Conservation (phyloP, 768 basidiomycete genomes). For the Brasilioporus rufonigricans region DNA sequence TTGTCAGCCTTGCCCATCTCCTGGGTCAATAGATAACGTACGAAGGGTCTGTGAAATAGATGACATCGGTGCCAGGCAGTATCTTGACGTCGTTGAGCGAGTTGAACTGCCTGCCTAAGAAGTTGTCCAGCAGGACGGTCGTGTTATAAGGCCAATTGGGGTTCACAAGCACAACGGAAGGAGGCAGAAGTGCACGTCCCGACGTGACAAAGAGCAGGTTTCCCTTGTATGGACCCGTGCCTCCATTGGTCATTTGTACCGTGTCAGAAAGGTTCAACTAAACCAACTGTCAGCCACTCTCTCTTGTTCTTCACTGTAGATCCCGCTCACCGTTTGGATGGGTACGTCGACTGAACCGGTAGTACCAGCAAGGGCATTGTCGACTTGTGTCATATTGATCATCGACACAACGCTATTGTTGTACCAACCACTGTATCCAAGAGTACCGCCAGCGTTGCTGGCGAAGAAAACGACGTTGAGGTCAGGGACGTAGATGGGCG, state of each 20-base stretch:
- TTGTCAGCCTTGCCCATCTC: background rate
- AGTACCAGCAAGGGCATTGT: slow-evolving; percentile 38
- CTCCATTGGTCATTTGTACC: slow-evolving; percentile 71
- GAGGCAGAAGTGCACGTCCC: slow-evolving; percentile 61
- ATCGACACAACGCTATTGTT: slow-evolving; percentile 63
- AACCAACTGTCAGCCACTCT: slow-evolving; percentile 4
- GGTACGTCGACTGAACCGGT: slow-evolving; percentile 46
- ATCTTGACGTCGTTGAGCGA: slow-evolving; percentile 80
- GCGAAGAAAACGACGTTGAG: slow-evolving; percentile 73
- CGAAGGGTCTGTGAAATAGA: slow-evolving; percentile 78
- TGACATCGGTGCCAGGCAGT: slow-evolving; percentile 58
- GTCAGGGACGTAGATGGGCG: slow-evolving; percentile 60
- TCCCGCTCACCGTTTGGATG: slow-evolving; percentile 37
- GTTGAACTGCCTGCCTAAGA: slow-evolving; percentile 79
- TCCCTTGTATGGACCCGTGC: slow-evolving; percentile 60
- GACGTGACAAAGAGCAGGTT: slow-evolving; percentile 61
- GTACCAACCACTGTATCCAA: slow-evolving; percentile 62
- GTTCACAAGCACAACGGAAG: slow-evolving; percentile 64
- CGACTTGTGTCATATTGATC: slow-evolving; percentile 60
- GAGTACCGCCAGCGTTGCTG: slow-evolving; percentile 64
- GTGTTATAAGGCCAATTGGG: slow-evolving; percentile 61
- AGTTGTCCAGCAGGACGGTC: slow-evolving; percentile 78
- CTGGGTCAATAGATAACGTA: slow-evolving; percentile 33
- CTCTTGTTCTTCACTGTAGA: background rate
- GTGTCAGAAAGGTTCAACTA: slow-evolving; percentile 58